phyloP scores from a whole-genome alignment of 345 rosid species.

The Erysimum cheiranthoides region DNA sequence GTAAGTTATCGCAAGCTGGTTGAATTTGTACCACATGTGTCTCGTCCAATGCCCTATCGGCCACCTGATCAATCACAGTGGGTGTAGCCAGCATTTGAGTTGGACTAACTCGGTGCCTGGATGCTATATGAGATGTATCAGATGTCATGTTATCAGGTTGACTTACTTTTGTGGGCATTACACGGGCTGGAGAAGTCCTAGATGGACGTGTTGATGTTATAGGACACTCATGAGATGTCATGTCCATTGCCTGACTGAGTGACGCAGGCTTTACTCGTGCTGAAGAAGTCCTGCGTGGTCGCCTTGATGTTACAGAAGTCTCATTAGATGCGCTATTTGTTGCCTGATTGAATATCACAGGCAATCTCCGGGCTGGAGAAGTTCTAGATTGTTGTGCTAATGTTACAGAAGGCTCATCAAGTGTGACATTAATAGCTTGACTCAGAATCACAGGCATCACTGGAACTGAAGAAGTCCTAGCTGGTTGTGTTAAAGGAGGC shows the following conservation, averaged over 20 bases:
- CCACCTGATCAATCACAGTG: constrained; percentile 25
- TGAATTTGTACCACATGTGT: constrained; percentile 24
- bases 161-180: constrained; percentile 22
- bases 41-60: constrained; percentile 29
- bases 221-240: constrained; percentile 42
- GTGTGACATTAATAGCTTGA: constrained; percentile 19
- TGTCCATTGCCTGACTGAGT: constrained; percentile 34
- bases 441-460: constrained; percentile 25
- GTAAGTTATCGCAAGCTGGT: constrained; percentile 13
- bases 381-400: constrained; percentile 30
- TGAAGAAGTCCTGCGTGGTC: constrained; percentile 41
- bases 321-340: constrained; percentile 13
- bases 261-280: constrained; percentile 36
- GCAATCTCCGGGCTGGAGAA: constrained; percentile 31
- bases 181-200: constrained; percentile 46
- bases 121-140: constrained; percentile 27
- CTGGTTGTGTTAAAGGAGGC: constrained; percentile 38
- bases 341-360: constrained; percentile 25
- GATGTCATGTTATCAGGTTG: constrained; percentile 18
- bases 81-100: constrained; percentile 28
- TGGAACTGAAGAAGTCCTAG: constrained; percentile 41
- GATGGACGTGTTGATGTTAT: constrained; percentile 31
- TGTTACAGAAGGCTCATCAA: constrained; percentile 37
- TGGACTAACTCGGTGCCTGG: constrained; percentile 31
- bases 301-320: constrained; percentile 23